Percentiles rank a stretch among this genome's conserved stretches.
These are phyloP conservation scores for Haberlea rhodopensis DNA, from an alignment of 257 asterid genomes.

Conservation along the genomic window DNA sequence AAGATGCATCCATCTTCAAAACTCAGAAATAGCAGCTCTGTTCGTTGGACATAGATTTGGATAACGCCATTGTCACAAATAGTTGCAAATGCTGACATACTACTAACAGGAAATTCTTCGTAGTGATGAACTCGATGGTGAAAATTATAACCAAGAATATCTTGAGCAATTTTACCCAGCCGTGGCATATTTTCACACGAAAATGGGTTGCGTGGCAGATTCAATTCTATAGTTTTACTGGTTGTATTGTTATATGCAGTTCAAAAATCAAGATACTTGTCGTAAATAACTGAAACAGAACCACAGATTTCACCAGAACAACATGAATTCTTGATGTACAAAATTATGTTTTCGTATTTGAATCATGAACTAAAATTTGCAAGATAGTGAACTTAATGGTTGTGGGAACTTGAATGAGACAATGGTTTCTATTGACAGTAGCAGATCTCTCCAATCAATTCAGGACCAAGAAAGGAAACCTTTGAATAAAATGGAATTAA, in stretches of 20 bases:
- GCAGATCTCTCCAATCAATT: too few relatives aligned
- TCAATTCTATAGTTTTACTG: neutral
- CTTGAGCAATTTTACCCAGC: constrained; percentile 27
- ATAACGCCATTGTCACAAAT: constrained; percentile 58
- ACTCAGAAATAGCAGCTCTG: constrained; percentile 52
- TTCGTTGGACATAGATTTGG: constrained; percentile 72
- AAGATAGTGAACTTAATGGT: too few relatives aligned
- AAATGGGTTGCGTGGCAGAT: neutral
- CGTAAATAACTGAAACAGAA: neutral
- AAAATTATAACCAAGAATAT: constrained; percentile 36
- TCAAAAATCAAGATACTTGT: neutral
- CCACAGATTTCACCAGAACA: neutral
- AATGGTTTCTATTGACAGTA: too few relatives aligned
- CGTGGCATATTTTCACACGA: neutral
- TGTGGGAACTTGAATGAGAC: too few relatives aligned
- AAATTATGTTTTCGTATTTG: too few relatives aligned
- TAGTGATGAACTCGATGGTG: constrained; percentile 31
- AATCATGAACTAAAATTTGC: too few relatives aligned
- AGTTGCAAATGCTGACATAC: constrained; percentile 66
- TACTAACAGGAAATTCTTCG: constrained; percentile 23
- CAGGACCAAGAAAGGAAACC: too few relatives aligned
- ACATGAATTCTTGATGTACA: too few relatives aligned
- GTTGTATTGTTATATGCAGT: too few relatives aligned
- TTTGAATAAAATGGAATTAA: too few relatives aligned
- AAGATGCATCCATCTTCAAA: constrained; percentile 81